Evolutionary conservation across 148 eudicot genomes (phyloP).

Genomic region (Euryodendron excelsum): DNA sequence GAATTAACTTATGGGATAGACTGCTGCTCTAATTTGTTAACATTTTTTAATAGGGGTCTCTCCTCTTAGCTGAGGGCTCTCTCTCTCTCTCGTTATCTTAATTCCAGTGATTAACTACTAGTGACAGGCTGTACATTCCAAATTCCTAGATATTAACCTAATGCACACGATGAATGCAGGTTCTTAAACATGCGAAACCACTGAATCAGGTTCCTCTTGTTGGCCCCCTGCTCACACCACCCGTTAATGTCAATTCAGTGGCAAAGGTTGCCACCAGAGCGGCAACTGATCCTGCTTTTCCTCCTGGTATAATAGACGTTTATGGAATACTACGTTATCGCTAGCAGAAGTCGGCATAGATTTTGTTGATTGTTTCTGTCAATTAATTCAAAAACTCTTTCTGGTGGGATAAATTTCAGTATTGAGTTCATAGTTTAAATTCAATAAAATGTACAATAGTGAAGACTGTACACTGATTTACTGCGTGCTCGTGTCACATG

Average conservation of each 20-base stretch:
- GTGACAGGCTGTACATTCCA: background rate
- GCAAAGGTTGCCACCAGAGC: constrained; percentile 77
- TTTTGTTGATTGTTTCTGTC: background rate
- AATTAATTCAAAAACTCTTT: too few species aligned
- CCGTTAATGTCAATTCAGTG: constrained; percentile 68
- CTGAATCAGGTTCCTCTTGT: constrained; percentile 63
- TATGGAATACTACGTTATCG: constrained; percentile 63
- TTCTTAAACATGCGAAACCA: constrained; percentile 65
- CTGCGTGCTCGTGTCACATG: too few species aligned
- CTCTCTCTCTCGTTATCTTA: background rate
- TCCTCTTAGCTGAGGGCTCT: background rate
- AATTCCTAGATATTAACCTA: background rate
- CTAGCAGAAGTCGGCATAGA: constrained; percentile 38
- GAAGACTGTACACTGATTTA: too few species aligned
- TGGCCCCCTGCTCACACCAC: constrained; percentile 72
- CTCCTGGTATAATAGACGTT: constrained; percentile 78
- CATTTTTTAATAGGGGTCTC: background rate
- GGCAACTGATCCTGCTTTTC: constrained; percentile 83
- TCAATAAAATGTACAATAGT: too few species aligned
- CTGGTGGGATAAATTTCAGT: too few species aligned
- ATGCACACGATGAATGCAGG: constrained; percentile 33
- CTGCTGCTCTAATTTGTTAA: background rate
- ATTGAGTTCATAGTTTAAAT: too few species aligned
- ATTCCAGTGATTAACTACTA: background rate
- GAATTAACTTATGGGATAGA: background rate